Evolutionary conservation across 768 basidiomycete genomes (phyloP).

Genomic region (Rhizopogon salebrosus): DNA sequence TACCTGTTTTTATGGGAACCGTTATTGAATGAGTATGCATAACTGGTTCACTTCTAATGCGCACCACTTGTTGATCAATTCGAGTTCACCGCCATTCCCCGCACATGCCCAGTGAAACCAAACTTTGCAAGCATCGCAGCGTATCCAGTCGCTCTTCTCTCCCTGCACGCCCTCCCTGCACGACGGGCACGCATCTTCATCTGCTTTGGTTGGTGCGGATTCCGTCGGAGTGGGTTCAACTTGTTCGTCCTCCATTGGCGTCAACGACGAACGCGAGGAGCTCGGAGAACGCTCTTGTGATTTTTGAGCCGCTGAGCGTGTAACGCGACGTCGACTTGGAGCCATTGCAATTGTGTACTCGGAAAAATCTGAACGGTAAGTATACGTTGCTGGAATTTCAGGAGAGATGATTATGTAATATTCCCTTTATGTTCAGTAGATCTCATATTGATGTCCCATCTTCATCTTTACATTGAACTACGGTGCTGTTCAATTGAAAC

Average conservation of each 20-base stretch:
- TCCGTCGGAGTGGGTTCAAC: conserved; percentile 1
- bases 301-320: conserved; percentile 33
- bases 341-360: conserved; percentile 40
- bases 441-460: no score
- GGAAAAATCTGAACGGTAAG: conserved; percentile 5
- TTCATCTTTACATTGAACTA: no score
- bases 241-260: conserved; percentile 12
- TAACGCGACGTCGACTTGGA: conserved; percentile 38
- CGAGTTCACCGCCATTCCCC: conserved; percentile 58
- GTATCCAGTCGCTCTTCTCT: conserved; percentile 75
- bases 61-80: conserved; percentile 71
- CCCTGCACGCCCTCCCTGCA: conserved; percentile 38
- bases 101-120: conserved; percentile 87
- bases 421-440: no score
- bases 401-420: conserved; percentile 18
- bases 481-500: no score
- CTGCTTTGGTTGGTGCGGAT: conserved; percentile 10
- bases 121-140: conserved; percentile 74
- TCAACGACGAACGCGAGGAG: conserved; percentile 25
- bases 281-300: conserved; percentile 28
- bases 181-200: conserved; percentile 44
- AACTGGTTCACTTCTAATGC: conserved; percentile 7
- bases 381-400: conserved; percentile 5
- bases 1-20: conserved; percentile 43
- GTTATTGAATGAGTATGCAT: conserved; percentile 13